phyloP scores from a whole-genome alignment of 768 basidiomycete genomes.

The Crassisporium funariophilum region DNA sequence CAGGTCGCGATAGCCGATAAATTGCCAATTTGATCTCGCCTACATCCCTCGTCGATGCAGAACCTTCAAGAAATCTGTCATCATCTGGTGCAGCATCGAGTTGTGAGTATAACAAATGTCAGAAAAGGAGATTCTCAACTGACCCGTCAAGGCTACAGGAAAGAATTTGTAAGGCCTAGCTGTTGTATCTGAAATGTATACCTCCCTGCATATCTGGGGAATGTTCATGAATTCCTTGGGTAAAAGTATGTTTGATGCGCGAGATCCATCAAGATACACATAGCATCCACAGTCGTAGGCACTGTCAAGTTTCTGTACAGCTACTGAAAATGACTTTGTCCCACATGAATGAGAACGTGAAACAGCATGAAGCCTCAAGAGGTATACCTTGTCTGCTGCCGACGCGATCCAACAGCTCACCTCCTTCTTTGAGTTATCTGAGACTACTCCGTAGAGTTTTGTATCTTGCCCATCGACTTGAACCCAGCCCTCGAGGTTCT shows the following conservation, averaged over 20 bases:
- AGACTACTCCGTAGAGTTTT: neutral
- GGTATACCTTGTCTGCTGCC: slow-evolving; percentile 10
- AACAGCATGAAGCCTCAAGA: neutral
- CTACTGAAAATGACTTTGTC: neutral
- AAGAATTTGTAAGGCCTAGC: slow-evolving; percentile 7
- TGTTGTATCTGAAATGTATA: neutral
- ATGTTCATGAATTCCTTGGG: neutral
- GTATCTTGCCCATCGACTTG: neutral
- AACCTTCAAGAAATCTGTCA: slow-evolving; percentile 18
- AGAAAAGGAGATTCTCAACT: neutral
- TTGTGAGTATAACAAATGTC: too few species aligned
- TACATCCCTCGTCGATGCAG: slow-evolving; percentile 3
- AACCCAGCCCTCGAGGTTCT: too few species aligned
- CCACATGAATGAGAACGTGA: neutral
- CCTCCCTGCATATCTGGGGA: neutral
- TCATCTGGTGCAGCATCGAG: slow-evolving; percentile 25
- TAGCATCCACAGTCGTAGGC: neutral
- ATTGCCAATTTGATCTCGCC: slow-evolving; percentile 20
- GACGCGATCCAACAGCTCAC: slow-evolving; percentile 18
- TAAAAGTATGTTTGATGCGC: neutral
- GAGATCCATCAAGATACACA: neutral
- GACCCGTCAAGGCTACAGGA: slow-evolving; percentile 13
- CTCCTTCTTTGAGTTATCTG: slow-evolving; percentile 6
- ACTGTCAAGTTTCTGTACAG: neutral
- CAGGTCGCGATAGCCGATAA: neutral